Evolutionary conservation across 208 protist genomes (phyloP).

Genomic region (Trypanosoma congolense): DNA sequence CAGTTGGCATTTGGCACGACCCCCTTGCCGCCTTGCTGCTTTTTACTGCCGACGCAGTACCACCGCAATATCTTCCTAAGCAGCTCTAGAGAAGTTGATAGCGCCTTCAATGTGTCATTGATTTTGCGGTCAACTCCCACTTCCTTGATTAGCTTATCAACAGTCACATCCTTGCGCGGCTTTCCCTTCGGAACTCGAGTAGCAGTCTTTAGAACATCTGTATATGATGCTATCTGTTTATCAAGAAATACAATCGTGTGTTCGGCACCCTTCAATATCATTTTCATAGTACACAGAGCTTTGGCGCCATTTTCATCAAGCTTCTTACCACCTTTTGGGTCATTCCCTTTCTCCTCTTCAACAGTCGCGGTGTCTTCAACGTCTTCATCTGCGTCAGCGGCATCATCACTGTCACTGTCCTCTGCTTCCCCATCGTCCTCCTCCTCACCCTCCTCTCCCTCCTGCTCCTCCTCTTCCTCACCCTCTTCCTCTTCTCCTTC

Average conservation of each 20-base stretch:
- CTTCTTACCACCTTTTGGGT: background rate
- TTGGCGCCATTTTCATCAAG: background rate
- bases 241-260: background rate
- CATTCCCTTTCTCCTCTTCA: background rate
- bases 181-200: background rate
- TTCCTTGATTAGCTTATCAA: background rate
- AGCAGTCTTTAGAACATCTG: background rate
- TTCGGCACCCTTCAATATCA: background rate
- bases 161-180: background rate
- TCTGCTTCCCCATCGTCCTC: no score
- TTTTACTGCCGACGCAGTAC: background rate
- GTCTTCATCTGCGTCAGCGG: no score
- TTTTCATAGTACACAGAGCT: background rate
- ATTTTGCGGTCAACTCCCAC: background rate
- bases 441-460: no score
- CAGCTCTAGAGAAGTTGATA: no score
- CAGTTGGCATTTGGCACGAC: background rate
- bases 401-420: no score
- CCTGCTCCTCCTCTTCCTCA: no score
- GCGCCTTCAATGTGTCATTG: background rate
- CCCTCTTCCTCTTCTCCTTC: no score
- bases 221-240: background rate
- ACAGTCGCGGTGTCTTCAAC: no score
- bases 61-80: background rate
- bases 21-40: background rate